Evolutionary conservation across 805 yeast species (phyloP), one percentile per base, ranked within the genome.

Genomic region (Metschnikowia chrysomelidarum): DNA sequence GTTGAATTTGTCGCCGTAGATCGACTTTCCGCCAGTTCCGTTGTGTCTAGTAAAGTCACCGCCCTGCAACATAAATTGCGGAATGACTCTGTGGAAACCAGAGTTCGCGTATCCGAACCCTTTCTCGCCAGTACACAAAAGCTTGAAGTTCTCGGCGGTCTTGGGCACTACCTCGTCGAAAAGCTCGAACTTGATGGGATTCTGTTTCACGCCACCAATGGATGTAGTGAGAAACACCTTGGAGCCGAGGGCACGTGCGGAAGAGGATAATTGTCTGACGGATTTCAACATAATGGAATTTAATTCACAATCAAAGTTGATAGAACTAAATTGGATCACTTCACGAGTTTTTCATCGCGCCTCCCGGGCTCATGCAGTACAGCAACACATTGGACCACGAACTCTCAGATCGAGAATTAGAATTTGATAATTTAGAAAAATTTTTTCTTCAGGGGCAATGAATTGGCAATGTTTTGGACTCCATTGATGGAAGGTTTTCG

Each of bases 161-260:
- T 40, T 43, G 9, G 49, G 49, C 18, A 43, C 49, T 7, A 45
- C 45, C 5, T 45, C 49, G 34, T 43, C 44, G 41, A 34, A 45
- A 33, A 45, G 41, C 38, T 44, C 51, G 31, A 49, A 47, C 41
- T 45, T 49, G 43, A 49, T 49, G 17, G 51, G 53, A 35, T 21
- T 31, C 24, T 47, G 53, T 41, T 40, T 47, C 28, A 39, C 50
- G 8, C 53, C 53, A 24, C 42, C 69, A 47, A 78, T 69, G 31
- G 81, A 64, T 26, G 81, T 69, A 44, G 76, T 79, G 51, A 78
- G 69, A 58, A 59, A 78, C 21, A 75, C 79, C 57, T 77, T 76
- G 49, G 73, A 69, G 30, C 75, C 76, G 38, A 69, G 59, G 32
- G 56, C 63, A 33, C 67, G 46, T 39, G 73, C 49, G 24, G 76